Base-by-base conservation (phyloP, 495 filamentous ascomycete genomes). In the Podospora pseudocomata region DNA sequence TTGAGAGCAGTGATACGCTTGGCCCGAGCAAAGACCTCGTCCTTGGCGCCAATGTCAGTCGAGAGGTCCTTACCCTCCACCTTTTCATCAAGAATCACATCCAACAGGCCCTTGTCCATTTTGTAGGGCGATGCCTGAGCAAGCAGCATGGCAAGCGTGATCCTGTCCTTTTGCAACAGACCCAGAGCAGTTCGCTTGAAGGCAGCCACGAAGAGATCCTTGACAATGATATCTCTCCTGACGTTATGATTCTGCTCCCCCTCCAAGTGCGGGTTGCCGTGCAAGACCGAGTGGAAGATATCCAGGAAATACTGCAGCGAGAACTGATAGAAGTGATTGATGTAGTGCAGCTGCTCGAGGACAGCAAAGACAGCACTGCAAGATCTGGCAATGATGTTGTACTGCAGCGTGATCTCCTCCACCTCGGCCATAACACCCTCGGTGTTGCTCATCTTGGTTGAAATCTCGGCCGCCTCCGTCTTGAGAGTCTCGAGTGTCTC, bases 241-340 rank as follows among this genome's bases (percentile, higher is more conserved):
- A 81, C 80, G 65, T 91, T 86, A 76, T 94, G 87, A 69, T 95
- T 90, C 66, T 83, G 89, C 77, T 92, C 89, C 49, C 82, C 83
- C 6, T 87, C 85, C 63, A 96, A 85, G 28, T 86, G 86, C 72
- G 90, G 90, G 78, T 95, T 95, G 65, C 87, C 84, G 72, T 90
- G 91, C 20, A 99, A 86, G 49, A 99, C 94, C 0, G 91, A 89
- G 75, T 96, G 88, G 86, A 99, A 98, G 71, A 99, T 99, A 74
- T 97, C 92, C 18, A 95, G 86, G 78, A 99, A 99, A 80, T 94
- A 99, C 81, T 97, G 93, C 60, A 99, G 85, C 23, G 96, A 98
- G 85, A 99, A 98, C 73, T 98, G 95, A 77, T 99, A 99, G 82
- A 98, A 98, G 83, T 98, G 96, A 76, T 99, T 97, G 77, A 99